Evolutionary conservation across 306 rosid genomes (phyloP), one percentile per base, ranked within the genome.

Genomic region (Cicer yamashitae): DNA sequence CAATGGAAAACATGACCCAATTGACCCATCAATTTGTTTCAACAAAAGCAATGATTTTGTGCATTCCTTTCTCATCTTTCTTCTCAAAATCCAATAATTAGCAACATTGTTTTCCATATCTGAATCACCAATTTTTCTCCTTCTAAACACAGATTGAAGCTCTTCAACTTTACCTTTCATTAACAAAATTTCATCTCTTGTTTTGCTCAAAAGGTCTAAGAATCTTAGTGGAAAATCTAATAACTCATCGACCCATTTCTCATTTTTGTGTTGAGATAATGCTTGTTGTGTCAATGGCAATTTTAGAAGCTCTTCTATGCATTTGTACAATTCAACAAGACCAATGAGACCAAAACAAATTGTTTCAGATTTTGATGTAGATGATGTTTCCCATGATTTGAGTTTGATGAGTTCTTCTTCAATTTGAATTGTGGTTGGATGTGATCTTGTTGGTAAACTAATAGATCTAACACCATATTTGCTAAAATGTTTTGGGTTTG

Each of bases 381-480:
- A 39, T 53, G 74, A 75, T 51, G 85, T 68, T 37, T 84, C 91
- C 75, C 70, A 69, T 53, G 85, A 79, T 84, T 48, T 85, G 48
- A 93, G 84, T 86, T 85, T 89, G 88, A 40, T 77, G 9, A 90
- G 78, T 70, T 84, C 82, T 65, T 86, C 86, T 75, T 90, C 94
- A 15, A 87, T 60, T 44, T 10, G 77, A 41, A 63, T 25, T 46
- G 96, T 90, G 82, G 75, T 89, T 53, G 96, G 94, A 69, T 93
- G 98, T 52, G 98, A 90, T 84, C 93, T 81, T 6, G 88, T 65
- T 5, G 98, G 98, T 79, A 93, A 82, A 22, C 94, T 93, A 60
- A 89, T 89, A 25, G 92, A 86, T 85, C 96, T 72, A 76, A 85
- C 73, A 41, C 80, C 73, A 77, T 80, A 78, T 8, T 63, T 77